phyloP scores from a whole-genome alignment of 2,329 filamentous ascomycete genomes.

The Piedraia hortae region DNA sequence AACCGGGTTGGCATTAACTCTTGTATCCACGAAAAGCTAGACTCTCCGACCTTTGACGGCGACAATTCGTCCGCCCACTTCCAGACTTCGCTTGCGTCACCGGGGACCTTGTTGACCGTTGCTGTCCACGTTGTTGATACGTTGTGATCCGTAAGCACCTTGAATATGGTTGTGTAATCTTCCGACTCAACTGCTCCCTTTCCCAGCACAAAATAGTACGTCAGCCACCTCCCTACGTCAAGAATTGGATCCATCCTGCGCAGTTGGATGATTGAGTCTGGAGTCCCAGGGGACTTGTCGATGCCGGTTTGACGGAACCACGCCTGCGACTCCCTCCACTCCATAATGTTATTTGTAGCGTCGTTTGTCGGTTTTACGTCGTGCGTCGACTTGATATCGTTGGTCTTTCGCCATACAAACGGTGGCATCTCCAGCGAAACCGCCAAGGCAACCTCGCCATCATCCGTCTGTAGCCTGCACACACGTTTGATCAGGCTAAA shows the following conservation, averaged over 20 bases:
- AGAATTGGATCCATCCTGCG: constrained; percentile 25
- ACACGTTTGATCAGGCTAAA: constrained; percentile 19
- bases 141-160: constrained; percentile 44
- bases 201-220: constrained; percentile 25
- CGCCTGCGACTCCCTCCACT: constrained; percentile 27
- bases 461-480: constrained; percentile 6
- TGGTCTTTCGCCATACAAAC: constrained; percentile 6
- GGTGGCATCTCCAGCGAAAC: constrained; percentile 15
- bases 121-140: constrained; percentile 14
- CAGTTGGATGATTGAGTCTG: constrained; percentile 13
- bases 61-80: constrained; percentile 1
- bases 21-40: constrained; percentile 1
- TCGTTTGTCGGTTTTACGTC: constrained; percentile 15
- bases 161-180: constrained; percentile 12
- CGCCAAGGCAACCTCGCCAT: constrained; percentile 7
- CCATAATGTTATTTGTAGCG: constrained; percentile 9
- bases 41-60: constrained; percentile 1
- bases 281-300: constrained; percentile 14
- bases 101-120: neutral
- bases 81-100: constrained; percentile 2
- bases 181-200: constrained; percentile 1
- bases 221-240: constrained; percentile 35
- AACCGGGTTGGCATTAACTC: neutral
- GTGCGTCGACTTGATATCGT: constrained; percentile 14
- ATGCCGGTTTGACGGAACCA: constrained; percentile 41